These are phyloP conservation scores for Cryphonectria japonica DNA, from an alignment of 2,329 filamentous ascomycete genomes.

Conservation along the genomic window DNA sequence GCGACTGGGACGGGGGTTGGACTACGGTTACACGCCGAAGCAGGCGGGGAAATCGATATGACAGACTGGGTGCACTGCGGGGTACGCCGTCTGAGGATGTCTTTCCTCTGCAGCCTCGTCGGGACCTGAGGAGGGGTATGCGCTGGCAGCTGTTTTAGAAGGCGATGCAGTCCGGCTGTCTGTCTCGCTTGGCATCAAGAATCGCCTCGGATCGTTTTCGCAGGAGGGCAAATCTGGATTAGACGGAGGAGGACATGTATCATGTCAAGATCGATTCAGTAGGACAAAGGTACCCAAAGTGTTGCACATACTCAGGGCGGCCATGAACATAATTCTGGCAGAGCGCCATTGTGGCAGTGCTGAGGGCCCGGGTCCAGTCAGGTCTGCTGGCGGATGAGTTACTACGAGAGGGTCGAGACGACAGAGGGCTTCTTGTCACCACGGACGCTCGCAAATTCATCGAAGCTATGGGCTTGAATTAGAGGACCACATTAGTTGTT, in stretches of 20 bases:
- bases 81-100: background rate
- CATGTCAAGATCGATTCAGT: background rate
- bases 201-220: background rate
- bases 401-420: background rate
- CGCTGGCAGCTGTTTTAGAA: conserved; percentile 13
- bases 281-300: too few relatives aligned
- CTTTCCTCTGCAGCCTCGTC: conserved; percentile 12
- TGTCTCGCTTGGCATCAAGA: background rate
- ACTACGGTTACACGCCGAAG: background rate
- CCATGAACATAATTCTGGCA: conserved; percentile 12
- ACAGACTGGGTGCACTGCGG: background rate
- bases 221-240: background rate
- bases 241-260: background rate
- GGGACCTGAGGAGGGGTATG: background rate
- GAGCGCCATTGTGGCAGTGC: conserved; percentile 18
- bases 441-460: background rate
- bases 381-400: too few relatives aligned
- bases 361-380: background rate
- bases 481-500: background rate
- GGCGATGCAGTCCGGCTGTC: background rate
- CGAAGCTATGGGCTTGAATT: background rate
- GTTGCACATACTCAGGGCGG: conserved; percentile 14
- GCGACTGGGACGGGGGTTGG: background rate
- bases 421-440: background rate
- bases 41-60: background rate